Evolutionary conservation across 805 yeast genomes (phyloP).

Genomic region (Kluyveromyces lactis): DNA sequence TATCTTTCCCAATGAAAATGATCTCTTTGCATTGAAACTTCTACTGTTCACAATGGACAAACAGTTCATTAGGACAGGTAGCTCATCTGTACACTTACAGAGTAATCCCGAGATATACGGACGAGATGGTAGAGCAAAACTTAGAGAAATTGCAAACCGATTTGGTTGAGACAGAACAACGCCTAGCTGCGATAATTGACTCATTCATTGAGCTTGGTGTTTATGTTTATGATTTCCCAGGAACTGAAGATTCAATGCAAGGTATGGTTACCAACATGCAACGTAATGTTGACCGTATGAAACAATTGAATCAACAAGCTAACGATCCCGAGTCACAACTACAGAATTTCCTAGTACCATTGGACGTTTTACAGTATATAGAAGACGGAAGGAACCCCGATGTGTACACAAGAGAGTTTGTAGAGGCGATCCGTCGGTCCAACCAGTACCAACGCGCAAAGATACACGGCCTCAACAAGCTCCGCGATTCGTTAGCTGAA

Average conservation of each 20-base stretch:
- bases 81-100: too few relatives aligned
- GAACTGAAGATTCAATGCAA: slow-evolving; percentile 69
- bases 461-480: slow-evolving; percentile 55
- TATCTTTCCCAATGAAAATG: too few relatives aligned
- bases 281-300: slow-evolving; percentile 35
- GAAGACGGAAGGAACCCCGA: slow-evolving; percentile 98
- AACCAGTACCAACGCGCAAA: slow-evolving; percentile 86
- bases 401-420: slow-evolving; percentile 92
- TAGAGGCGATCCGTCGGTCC: slow-evolving; percentile 83
- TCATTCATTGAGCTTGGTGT: slow-evolving; percentile 85
- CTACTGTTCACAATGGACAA: too few relatives aligned
- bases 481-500: slow-evolving; percentile 58
- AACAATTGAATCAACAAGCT: slow-evolving; percentile 24
- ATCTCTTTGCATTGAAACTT: too few relatives aligned
- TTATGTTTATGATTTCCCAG: slow-evolving; percentile 87
- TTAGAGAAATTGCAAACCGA: slow-evolving; percentile 20
- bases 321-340: slow-evolving; percentile 29
- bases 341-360: slow-evolving; percentile 47
- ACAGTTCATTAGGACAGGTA: too few relatives aligned
- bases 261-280: slow-evolving; percentile 36
- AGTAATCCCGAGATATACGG: too few relatives aligned
- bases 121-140: slow-evolving; percentile 3
- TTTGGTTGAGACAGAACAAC: slow-evolving; percentile 24
- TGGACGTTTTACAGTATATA: slow-evolving; percentile 82
- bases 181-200: slow-evolving; percentile 51